Conservation (phyloP, 2,329 filamentous ascomycete species). For the Leptoxyphium fumago region DNA sequence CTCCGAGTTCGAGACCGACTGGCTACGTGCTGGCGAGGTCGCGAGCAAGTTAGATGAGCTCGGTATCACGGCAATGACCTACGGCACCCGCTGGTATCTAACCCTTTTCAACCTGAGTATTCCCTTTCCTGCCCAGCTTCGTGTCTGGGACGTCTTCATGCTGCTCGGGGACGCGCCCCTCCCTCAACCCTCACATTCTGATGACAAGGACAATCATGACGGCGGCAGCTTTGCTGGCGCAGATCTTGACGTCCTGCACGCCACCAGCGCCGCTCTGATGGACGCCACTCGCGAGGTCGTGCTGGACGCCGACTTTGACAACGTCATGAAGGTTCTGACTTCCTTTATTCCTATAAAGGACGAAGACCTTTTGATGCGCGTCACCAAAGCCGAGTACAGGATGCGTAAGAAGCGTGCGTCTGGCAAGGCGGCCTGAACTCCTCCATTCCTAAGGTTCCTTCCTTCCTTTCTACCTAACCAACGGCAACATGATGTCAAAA, state of each 20-base stretch:
- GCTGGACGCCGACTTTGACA: slow-evolving; percentile 88
- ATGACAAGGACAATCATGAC: slow-evolving; percentile 16
- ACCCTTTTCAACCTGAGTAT: slow-evolving; percentile 96
- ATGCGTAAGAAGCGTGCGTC: slow-evolving; percentile 36
- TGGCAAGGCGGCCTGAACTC: no score
- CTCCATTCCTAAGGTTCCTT: not conserved
- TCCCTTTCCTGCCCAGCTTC: slow-evolving; percentile 82
- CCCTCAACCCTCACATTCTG: slow-evolving; percentile 12
- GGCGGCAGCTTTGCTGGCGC: slow-evolving; percentile 33
- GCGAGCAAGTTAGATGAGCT: slow-evolving; percentile 63
- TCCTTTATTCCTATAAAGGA: slow-evolving; percentile 90
- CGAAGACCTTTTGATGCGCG: slow-evolving; percentile 82
- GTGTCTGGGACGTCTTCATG: slow-evolving; percentile 97
- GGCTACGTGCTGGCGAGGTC: slow-evolving; percentile 69
- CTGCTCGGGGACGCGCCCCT: slow-evolving; percentile 59
- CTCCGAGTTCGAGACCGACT: slow-evolving; percentile 68
- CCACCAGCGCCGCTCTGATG: slow-evolving; percentile 76
- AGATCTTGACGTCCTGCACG: slow-evolving; percentile 77
- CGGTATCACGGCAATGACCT: slow-evolving; percentile 74
- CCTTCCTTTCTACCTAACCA: slow-evolving; percentile 1
- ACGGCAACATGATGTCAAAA: slow-evolving; percentile 1
- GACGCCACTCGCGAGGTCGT: slow-evolving; percentile 81
- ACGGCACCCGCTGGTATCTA: slow-evolving; percentile 92
- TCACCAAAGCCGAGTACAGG: slow-evolving; percentile 79
- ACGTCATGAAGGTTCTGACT: slow-evolving; percentile 92